These are phyloP conservation scores for Phyllosticta citriasiana DNA, from an alignment of 2,329 filamentous ascomycete species.

Conservation along the genomic window DNA sequence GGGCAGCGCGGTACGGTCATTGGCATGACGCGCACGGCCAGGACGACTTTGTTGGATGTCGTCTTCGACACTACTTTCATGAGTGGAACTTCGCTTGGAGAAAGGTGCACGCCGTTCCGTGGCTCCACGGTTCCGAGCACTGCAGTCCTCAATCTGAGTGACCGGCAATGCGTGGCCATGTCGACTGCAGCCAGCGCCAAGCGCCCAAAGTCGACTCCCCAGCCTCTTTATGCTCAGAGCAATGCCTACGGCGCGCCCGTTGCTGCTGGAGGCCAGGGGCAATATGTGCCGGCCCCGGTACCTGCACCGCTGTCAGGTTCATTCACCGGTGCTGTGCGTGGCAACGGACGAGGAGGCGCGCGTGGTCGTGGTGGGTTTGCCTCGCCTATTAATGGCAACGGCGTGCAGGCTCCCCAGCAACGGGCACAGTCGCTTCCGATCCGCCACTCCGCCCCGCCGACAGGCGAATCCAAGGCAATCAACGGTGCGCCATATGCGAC, in stretches of 20 bases:
- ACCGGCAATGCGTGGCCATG: slow-evolving; percentile 66
- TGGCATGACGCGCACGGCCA: slow-evolving; percentile 79
- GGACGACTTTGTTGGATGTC: slow-evolving; percentile 74
- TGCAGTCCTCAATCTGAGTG: slow-evolving; percentile 79
- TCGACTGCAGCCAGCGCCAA: slow-evolving; percentile 50
- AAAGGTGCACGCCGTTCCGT: slow-evolving; percentile 84
- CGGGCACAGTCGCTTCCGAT: slow-evolving; percentile 29
- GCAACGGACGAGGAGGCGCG: slow-evolving; percentile 29
- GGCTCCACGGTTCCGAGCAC: slow-evolving; percentile 83
- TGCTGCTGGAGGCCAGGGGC: slow-evolving; percentile 40
- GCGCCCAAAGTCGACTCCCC: slow-evolving; percentile 36
- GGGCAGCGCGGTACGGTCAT: slow-evolving; percentile 88
- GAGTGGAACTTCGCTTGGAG: slow-evolving; percentile 87
- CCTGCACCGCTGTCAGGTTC: slow-evolving; percentile 50
- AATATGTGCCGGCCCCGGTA: slow-evolving; percentile 47
- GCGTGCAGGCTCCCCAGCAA: slow-evolving; percentile 9
- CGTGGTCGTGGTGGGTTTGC: slow-evolving; percentile 29
- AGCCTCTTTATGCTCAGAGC: slow-evolving; percentile 41
- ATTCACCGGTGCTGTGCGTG: slow-evolving; percentile 47
- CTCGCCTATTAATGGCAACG: slow-evolving; percentile 21
- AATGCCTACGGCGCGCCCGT: slow-evolving; percentile 45
- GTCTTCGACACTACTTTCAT: slow-evolving; percentile 94
- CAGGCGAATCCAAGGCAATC: not conserved
- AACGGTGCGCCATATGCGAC: slow-evolving; percentile 7
- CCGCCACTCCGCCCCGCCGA: slow-evolving; percentile 22